A percentile compares a stretch with the other conserved stretches of the same genome.
phyloP scores from a whole-genome alignment of 1,284 basidiomycete genomes.

The Moesziomyces sp. region DNA sequence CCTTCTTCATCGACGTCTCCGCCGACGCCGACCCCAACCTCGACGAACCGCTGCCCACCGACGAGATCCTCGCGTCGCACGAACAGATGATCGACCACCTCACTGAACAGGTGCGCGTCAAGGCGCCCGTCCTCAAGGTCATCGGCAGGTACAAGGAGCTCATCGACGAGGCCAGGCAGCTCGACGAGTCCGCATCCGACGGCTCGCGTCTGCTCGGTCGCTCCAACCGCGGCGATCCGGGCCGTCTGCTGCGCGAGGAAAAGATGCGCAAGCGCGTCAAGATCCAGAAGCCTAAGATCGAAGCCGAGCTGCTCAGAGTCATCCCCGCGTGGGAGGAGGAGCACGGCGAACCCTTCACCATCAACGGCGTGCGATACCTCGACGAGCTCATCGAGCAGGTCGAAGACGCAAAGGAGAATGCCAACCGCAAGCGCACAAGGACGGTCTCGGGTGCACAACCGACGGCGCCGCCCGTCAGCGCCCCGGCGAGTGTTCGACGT shows the following conservation, averaged over 20 bases:
- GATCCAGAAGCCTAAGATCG: conserved; percentile 90
- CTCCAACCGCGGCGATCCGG: conserved; percentile 73
- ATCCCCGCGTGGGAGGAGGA: conserved; percentile 90
- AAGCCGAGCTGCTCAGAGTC: conserved; percentile 81
- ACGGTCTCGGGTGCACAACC: conserved; percentile 26
- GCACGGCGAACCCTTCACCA: conserved; percentile 80
- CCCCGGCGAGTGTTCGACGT: conserved; percentile 28
- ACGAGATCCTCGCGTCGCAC: conserved; percentile 78
- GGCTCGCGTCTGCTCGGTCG: conserved; percentile 67
- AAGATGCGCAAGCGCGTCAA: conserved; percentile 97
- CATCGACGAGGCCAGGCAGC: conserved; percentile 87
- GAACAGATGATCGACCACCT: conserved; percentile 86
- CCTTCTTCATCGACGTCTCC: conserved; percentile 48
- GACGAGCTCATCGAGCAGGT: conserved; percentile 73
- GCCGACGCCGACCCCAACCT: conserved; percentile 37
- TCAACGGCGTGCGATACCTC: conserved; percentile 85
- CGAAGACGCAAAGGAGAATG: conserved; percentile 54
- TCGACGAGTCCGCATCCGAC: conserved; percentile 76
- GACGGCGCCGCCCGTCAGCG: conserved; percentile 22
- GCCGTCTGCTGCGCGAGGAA: conserved; percentile 83
- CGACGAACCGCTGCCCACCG: conserved; percentile 50
- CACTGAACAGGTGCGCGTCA: conserved; percentile 81
- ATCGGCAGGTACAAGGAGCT: conserved; percentile 91
- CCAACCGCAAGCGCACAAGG: conserved; percentile 32
- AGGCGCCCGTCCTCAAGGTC: conserved; percentile 79